These are phyloP conservation scores for Hypoxylon sp. DNA, from an alignment of 2,329 filamentous ascomycete genomes.

Conservation along the genomic window DNA sequence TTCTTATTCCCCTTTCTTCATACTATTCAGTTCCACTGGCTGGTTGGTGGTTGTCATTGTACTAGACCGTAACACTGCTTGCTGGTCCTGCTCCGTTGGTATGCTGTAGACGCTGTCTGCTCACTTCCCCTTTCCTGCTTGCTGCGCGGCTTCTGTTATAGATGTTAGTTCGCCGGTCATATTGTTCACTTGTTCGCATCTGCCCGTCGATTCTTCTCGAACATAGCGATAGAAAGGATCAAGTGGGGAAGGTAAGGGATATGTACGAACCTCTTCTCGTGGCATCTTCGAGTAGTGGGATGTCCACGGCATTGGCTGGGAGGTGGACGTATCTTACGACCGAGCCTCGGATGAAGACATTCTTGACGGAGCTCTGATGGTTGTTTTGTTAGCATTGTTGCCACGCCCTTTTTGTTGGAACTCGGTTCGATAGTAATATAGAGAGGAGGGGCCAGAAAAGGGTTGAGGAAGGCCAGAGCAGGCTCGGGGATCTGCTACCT, in stretches of 20 bases:
- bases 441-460: no score
- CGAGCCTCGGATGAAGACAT: conserved; percentile 94
- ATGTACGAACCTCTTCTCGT: conserved; percentile 79
- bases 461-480: no score
- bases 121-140: conserved; percentile 69
- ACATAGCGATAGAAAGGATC: neutral
- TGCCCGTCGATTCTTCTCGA: neutral
- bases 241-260: conserved; percentile 1
- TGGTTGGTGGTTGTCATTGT: neutral
- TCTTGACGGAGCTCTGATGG: conserved; percentile 82
- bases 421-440: no score
- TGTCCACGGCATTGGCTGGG: conserved; percentile 84
- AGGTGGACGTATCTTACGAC: conserved; percentile 94
- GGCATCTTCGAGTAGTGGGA: conserved; percentile 89
- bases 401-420: no score
- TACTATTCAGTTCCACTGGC: neutral
- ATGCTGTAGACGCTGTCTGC: neutral
- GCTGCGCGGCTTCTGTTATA: conserved; percentile 67
- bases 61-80: neutral
- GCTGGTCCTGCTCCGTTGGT: neutral
- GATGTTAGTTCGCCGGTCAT: conserved; percentile 9
- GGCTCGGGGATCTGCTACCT: no score
- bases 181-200: neutral
- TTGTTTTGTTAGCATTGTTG: conserved; percentile 15
- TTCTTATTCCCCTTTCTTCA: neutral